Conservation (phyloP, 73 alveolate species). For the Breviolum minutum region DNA sequence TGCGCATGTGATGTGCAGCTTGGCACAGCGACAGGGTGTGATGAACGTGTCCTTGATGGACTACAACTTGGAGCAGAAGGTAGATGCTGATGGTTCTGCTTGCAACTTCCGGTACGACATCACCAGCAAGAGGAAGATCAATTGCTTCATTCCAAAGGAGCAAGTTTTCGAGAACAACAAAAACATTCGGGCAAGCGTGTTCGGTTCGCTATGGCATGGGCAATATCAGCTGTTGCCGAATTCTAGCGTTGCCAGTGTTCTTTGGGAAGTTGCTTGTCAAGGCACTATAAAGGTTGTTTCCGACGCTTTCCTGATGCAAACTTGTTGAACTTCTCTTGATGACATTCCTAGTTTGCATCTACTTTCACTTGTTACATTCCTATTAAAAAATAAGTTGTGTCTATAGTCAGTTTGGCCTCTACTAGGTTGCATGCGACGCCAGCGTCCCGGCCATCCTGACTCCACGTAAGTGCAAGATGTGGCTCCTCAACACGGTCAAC, state of each 20-base stretch:
- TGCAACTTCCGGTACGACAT: not conserved
- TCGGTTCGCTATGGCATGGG: not conserved
- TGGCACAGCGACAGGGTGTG: not conserved
- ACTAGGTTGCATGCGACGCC: no score
- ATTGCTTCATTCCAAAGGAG: not conserved
- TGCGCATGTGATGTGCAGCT: not conserved
- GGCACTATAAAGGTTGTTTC: no score
- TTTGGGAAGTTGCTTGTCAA: slow-evolving; percentile 29
- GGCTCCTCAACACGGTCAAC: no score
- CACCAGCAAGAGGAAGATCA: not conserved
- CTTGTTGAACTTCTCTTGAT: no score
- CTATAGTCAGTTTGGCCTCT: no score
- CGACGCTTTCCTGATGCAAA: no score
- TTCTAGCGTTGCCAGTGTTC: not conserved
- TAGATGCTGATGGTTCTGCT: not conserved
- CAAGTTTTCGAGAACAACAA: not conserved
- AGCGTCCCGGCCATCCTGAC: no score
- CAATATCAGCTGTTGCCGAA: not conserved
- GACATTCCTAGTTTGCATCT: no score
- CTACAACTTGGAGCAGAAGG: not conserved
- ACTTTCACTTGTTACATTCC: no score
- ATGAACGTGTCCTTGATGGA: not conserved
- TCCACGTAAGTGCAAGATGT: no score
- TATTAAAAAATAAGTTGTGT: no score
- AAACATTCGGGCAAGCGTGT: not conserved